Conservation (phyloP, 2,329 filamentous ascomycete genomes). For the Penicillium sp. region DNA sequence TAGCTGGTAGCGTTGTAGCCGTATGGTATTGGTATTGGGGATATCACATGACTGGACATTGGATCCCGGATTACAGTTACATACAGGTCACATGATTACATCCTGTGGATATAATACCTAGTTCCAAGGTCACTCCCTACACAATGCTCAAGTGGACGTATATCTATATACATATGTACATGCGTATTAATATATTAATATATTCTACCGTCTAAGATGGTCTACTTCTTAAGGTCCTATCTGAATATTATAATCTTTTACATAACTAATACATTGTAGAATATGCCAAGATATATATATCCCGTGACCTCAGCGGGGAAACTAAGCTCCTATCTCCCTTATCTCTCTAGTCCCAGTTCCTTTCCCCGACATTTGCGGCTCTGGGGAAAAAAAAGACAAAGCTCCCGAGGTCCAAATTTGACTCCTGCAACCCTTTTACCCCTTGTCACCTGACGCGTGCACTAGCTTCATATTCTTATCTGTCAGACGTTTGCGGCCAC, state of each 20-base stretch:
- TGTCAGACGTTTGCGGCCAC: slow-evolving; percentile 9
- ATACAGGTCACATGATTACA: neutral
- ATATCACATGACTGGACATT: neutral
- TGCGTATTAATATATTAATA: no score
- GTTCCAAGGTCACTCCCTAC: no score
- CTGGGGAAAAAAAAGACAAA: slow-evolving; percentile 4
- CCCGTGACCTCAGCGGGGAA: neutral
- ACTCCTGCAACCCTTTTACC: slow-evolving; percentile 7
- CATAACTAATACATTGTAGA: neutral
- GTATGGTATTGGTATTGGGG: slow-evolving; percentile 10
- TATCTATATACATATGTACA: no score
- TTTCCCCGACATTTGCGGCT: slow-evolving; percentile 13
- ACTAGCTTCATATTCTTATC: slow-evolving; percentile 1
- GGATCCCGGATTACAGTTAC: neutral
- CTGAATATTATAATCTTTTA: no score
- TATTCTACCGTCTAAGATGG: no score
- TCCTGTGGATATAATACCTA: no score
- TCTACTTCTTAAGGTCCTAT: no score
- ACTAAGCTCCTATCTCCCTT: slow-evolving; percentile 5
- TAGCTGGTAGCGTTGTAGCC: slow-evolving; percentile 20
- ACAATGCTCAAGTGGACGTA: no score
- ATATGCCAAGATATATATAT: neutral
- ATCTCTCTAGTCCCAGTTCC: neutral
- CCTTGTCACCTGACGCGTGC: slow-evolving; percentile 9
- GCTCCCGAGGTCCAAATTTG: slow-evolving; percentile 4